Evolutionary conservation across 345 rosid species (phyloP).

Genomic region (Acer yangbiense): DNA sequence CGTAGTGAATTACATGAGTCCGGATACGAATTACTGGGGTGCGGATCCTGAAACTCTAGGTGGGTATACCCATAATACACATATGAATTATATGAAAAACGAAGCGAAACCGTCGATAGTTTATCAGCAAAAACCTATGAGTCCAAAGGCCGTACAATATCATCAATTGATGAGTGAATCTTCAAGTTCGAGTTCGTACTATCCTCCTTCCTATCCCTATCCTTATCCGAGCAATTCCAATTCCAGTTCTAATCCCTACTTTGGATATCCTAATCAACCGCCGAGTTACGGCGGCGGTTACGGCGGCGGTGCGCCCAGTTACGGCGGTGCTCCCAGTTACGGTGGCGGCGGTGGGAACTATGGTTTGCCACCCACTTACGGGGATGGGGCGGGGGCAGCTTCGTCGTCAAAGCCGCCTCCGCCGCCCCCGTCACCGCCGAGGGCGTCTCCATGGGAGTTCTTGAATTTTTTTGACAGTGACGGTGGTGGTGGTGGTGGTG

Average conservation of each 20-base stretch:
- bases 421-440: slow-evolving; percentile 82
- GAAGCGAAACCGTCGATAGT: slow-evolving; percentile 58
- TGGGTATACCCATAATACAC: slow-evolving; percentile 18
- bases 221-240: slow-evolving; percentile 23
- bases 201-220: slow-evolving; percentile 31
- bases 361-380: slow-evolving; percentile 30
- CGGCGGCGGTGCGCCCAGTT: slow-evolving; percentile 7
- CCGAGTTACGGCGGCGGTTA: slow-evolving; percentile 36
- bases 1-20: slow-evolving; percentile 17
- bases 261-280: slow-evolving; percentile 26
- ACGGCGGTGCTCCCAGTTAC: slow-evolving; percentile 26
- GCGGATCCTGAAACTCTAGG: slow-evolving; percentile 24
- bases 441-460: slow-evolving; percentile 75
- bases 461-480: slow-evolving; percentile 58
- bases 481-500: slow-evolving; percentile 69
- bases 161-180: slow-evolving; percentile 57
- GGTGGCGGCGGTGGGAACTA: slow-evolving; percentile 36
- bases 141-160: slow-evolving; percentile 48
- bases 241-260: slow-evolving; percentile 30
- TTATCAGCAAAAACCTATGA: slow-evolving; percentile 63
- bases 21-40: slow-evolving; percentile 20
- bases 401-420: slow-evolving; percentile 71
- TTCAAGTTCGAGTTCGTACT: slow-evolving; percentile 42
- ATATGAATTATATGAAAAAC: slow-evolving; percentile 85
- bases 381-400: slow-evolving; percentile 26